Evolutionary conservation across 371 early-diverging fungal genomes (phyloP).

Genomic region (Smittium mucronatum): DNA sequence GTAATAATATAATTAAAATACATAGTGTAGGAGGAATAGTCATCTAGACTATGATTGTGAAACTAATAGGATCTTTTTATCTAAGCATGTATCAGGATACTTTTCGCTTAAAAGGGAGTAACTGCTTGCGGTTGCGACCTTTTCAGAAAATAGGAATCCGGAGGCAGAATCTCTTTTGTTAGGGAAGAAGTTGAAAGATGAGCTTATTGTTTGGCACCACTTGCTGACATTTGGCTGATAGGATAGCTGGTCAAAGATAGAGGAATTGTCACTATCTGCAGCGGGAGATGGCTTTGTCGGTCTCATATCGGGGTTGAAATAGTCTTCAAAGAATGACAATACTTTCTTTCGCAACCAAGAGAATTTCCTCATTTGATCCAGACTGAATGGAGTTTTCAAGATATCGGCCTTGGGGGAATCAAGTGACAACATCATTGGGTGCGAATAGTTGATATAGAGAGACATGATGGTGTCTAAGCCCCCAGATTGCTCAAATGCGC

Average conservation of each 20-base stretch:
- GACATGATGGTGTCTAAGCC: conserved; percentile 19
- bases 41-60: no score
- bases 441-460: not conserved
- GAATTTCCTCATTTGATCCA: conserved; percentile 7
- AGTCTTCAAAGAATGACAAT: conserved; percentile 24
- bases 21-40: no score
- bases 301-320: conserved; percentile 24
- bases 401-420: not conserved
- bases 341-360: conserved; percentile 17
- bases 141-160: not conserved
- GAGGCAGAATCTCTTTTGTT: not conserved
- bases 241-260: not conserved
- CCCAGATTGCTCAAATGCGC: conserved; percentile 28
- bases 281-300: conserved; percentile 1
- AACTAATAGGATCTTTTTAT: not conserved
- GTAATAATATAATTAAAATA: no score
- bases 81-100: not conserved
- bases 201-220: not conserved
- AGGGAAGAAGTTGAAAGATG: not conserved
- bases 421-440: not conserved
- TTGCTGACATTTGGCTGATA: not conserved
- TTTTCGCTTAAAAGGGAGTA: not conserved
- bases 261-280: not conserved
- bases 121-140: not conserved
- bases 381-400: conserved; percentile 4